Base-by-base conservation (phyloP, 176 grass and related monocot species). In the Puya raimondii region DNA sequence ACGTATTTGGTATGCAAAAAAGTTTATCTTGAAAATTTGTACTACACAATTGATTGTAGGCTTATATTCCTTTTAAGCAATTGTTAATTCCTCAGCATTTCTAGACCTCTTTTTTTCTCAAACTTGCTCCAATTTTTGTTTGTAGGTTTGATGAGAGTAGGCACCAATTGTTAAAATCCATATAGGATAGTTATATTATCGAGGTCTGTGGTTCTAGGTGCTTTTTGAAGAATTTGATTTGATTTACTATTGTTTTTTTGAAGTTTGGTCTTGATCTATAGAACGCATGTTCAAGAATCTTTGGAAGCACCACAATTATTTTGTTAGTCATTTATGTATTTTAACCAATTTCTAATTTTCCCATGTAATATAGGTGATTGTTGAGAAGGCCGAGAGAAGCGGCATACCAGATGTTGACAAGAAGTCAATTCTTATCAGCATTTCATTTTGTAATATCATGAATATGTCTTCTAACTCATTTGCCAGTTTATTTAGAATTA, bases 351-450 rank as follows among this genome's bases (percentile, higher is more conserved):
- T 13, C 16, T 57, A 17, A 67, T 1, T 8, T 65, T 58, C 70
- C 47, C 25, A 58, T 83, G 49, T n/a, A n/a, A n/a, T 84, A 15
- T 16, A 96, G 88, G 92, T 96, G 50, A 96, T 96, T 82, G 92
- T 96, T 50, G 92, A 96, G 85, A 96, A 96, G 75, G 83, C 92
- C 25, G 85, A 91, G 78, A n/a, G n/a, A n/a, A 91, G 88, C 2
- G 92, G 86, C 53, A 85, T 96, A 57, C 88, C 92, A 23, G 92
- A 96, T 54, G 88, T 91, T 67, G 92, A 96, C 76, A 91, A 96
- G 81, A 96, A 96, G 88, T 96, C 47, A 68, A 87, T 85, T 68
- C 25, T 76, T 63, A 64, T 11, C 9, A 29, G 10, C 16, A 18
- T 57, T 63, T 48, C 16, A 7, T 57, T 57, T 57, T 57, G 18